phyloP scores from a whole-genome alignment of 257 asterid genomes.

The Plantago ovata region DNA sequence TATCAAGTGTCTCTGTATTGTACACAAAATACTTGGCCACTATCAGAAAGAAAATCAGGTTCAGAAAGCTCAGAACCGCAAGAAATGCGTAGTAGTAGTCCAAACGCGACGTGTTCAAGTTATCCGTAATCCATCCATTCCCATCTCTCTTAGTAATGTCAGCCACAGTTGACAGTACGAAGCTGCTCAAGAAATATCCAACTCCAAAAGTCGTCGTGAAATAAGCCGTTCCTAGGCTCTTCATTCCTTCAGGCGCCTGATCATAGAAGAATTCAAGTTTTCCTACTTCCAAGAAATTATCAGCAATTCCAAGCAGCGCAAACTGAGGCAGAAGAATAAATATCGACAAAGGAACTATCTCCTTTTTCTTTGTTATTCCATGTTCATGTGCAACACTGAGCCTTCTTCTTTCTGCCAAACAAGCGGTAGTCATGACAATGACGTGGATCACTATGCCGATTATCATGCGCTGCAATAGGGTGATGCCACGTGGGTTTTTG shows the following conservation, averaged over 20 bases:
- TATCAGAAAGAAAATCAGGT: conserved; percentile 41
- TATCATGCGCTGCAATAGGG: conserved; percentile 59
- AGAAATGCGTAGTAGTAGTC: conserved; percentile 52
- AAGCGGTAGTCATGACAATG: conserved; percentile 43
- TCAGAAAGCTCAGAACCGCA: conserved; percentile 34
- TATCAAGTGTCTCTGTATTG: conserved; percentile 21
- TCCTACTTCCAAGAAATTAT: conserved; percentile 58
- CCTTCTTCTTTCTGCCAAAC: conserved; percentile 39
- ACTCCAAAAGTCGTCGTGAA: conserved; percentile 60
- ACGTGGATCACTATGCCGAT: conserved; percentile 50
- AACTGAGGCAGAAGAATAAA: conserved; percentile 67
- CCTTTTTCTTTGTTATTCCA: conserved; percentile 22
- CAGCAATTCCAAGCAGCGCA: conserved; percentile 55
- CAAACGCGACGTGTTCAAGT: conserved; percentile 52
- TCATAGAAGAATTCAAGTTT: conserved; percentile 73
- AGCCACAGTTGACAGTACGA: conserved; percentile 54
- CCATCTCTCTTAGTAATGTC: conserved; percentile 42
- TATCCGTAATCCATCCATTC: conserved; percentile 66
- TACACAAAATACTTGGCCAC: conserved; percentile 44
- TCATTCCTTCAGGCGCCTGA: conserved; percentile 76
- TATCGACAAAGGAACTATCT: conserved; percentile 54
- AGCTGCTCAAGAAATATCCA: conserved; percentile 61
- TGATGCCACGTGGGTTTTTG: conserved; percentile 61
- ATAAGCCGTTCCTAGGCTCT: conserved; percentile 75
- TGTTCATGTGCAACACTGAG: conserved; percentile 39